phyloP scores from a whole-genome alignment of 2,329 filamentous ascomycete species.

The Epichloe coenophiala region DNA sequence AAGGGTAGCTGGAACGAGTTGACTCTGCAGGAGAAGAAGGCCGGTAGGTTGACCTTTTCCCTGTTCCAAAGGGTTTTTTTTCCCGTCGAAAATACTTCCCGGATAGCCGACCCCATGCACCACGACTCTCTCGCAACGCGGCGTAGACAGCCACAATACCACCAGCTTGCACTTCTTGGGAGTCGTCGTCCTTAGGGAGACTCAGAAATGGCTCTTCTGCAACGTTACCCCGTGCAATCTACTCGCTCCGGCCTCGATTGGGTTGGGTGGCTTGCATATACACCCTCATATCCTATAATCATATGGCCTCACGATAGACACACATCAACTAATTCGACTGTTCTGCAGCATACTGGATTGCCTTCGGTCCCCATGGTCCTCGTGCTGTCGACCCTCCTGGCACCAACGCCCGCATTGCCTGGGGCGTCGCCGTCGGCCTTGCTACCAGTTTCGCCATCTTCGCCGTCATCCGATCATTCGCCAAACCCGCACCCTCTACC shows the following conservation, averaged over 20 bases:
- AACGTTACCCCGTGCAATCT: background rate
- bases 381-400: constrained; percentile 72
- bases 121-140: constrained; percentile 5
- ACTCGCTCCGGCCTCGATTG: background rate
- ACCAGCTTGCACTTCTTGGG: background rate
- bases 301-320: background rate
- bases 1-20: constrained; percentile 94
- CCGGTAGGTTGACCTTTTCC: constrained; percentile 50
- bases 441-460: constrained; percentile 59
- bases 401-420: constrained; percentile 66
- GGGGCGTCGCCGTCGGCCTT: constrained; percentile 58
- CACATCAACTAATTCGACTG: constrained; percentile 20
- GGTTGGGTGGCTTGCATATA: background rate
- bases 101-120: constrained; percentile 12
- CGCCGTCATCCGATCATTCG: constrained; percentile 55
- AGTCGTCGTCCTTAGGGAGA: background rate
- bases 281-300: background rate
- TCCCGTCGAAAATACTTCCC: constrained; percentile 21
- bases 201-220: too few relatives aligned
- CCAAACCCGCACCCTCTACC: constrained; percentile 60
- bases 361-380: constrained; percentile 92
- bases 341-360: constrained; percentile 87
- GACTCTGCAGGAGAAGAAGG: constrained; percentile 96
- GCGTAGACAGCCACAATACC: background rate
- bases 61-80: constrained; percentile 3